Evolutionary conservation across 805 yeast genomes (phyloP), one percentile per base, ranked within the genome.

Genomic region (Henningerozyma blattae): DNA sequence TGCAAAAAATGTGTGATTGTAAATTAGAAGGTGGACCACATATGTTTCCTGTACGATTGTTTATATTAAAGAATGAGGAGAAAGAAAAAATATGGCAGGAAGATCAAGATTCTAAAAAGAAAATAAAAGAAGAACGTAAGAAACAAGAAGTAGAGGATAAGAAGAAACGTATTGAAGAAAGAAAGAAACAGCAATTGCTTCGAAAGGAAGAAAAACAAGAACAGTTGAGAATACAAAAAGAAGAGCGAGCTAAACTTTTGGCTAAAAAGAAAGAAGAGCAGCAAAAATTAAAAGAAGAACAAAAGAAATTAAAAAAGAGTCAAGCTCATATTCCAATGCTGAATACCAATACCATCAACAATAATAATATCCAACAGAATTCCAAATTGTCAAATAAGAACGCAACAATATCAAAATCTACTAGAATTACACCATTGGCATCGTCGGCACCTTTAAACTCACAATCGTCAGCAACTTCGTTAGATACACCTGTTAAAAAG

Each of bases 1-100:
- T 87, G 95, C 78, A 85, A 39, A 86, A 85, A 51, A 61, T 91
- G 36, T 74, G 89, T 44, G 95, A 87, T 44, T 75, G 87, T 39
- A 59, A 62, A 2, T 57, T 86, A 58, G 62, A 65, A 9, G 65
- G 80, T 16, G 97, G 96, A 0, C 95, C 95, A 0, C 98, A 89
- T 56, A 56, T 62, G 0, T 84, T 84, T 57, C 84, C 77, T 27
- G 68, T 80, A 2, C 62, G 93, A 39, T 56, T 91, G 22, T 91
- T 82, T 56, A 77, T 85, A n/a, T 70, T 85, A 34, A 82, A 83
- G 47, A 94, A 86, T 46, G 94, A 84, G 27, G 70, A 74, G 27
- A 64, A 70, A 17, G 84, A 77, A 41, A 64, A 58, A 43, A 52
- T 62, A 22, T 58, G 67, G 55, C 64, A 62, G 34, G 61, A 53